phyloP scores from a whole-genome alignment of 2,329 filamentous ascomycete species.

The Botrytis deweyae region DNA sequence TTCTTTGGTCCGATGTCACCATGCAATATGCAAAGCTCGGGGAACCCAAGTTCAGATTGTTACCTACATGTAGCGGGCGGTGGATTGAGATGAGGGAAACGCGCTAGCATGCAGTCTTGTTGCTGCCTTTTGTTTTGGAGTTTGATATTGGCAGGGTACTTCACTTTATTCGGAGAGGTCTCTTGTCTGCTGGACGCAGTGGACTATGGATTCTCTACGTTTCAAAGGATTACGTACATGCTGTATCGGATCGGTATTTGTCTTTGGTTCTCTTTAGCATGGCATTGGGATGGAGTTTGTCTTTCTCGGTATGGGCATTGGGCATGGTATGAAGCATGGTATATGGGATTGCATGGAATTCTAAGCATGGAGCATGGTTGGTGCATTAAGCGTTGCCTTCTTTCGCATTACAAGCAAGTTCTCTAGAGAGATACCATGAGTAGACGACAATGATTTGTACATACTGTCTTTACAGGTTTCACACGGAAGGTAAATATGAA shows the following conservation, averaged over 20 bases:
- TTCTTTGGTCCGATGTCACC: background rate
- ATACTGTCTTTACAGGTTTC: background rate
- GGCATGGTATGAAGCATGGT: background rate
- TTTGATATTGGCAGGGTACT: background rate
- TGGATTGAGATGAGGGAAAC: background rate
- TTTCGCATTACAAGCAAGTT: slow-evolving; percentile 2
- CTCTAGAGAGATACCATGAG: background rate
- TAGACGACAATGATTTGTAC: slow-evolving; percentile 5
- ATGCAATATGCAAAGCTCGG: background rate
- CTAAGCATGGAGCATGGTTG: background rate
- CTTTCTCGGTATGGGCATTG: background rate
- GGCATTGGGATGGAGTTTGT: background rate
- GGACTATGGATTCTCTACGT: background rate
- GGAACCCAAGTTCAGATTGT: background rate
- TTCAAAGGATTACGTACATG: background rate
- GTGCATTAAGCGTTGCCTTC: background rate
- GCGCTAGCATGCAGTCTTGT: background rate
- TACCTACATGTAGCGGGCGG: background rate
- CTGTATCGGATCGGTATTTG: background rate
- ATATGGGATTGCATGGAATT: background rate
- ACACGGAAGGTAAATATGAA: background rate
- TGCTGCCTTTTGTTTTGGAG: background rate
- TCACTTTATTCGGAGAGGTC: background rate
- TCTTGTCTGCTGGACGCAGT: slow-evolving; percentile 9
- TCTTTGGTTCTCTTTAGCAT: background rate